Base-by-base conservation (phyloP, 176 grass and related monocot species). In the Neostapfia colusana region DNA sequence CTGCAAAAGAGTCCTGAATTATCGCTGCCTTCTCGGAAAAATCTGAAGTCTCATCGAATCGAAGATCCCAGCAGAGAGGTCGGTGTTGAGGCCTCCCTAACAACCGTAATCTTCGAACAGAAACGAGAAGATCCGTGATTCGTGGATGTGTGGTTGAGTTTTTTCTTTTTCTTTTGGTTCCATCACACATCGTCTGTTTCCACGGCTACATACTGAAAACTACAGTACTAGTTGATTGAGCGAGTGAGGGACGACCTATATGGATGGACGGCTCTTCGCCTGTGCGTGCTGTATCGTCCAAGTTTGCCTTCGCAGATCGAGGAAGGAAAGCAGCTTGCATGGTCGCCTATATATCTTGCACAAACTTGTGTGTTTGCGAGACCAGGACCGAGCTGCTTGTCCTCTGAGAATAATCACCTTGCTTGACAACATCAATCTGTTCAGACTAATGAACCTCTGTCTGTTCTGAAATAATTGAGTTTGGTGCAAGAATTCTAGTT, bases 291-390 rank as follows among this genome's bases (percentile, higher is more conserved):
- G 75, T 88, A 37, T 15, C 20, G 76, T 69, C 54, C 85, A 88
- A 88, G 85, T 88, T 88, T 88, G 85, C 85, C 85, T 10, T n/a
- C n/a, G n/a, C n/a, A n/a, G n/a, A n/a, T 88, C 85, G 80, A 69
- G 83, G 1, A 83, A 3, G 15, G 55, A 1, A 9, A 10, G 80
- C 80, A 63, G 10, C 21, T 3, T n/a, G n/a, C n/a, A n/a, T 44
- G 80, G 63, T 79, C 49, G 0, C n/a, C 0, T 28, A 24, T n/a
- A 11, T 69, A 72, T 76, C 28, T 45, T 45, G 34, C 65, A 51
- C 25, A 76, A 12, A 3, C 5, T 35, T 7, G 20, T 62, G 63
- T 36, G 73, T 53, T n/a, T n/a, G n/a, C n/a, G n/a, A n/a, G n/a
- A n/a, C n/a, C n/a, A n/a, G n/a, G n/a, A n/a, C n/a, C n/a, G n/a